Base-by-base conservation (phyloP, 257 asterid species). In the Solanum commersonii region DNA sequence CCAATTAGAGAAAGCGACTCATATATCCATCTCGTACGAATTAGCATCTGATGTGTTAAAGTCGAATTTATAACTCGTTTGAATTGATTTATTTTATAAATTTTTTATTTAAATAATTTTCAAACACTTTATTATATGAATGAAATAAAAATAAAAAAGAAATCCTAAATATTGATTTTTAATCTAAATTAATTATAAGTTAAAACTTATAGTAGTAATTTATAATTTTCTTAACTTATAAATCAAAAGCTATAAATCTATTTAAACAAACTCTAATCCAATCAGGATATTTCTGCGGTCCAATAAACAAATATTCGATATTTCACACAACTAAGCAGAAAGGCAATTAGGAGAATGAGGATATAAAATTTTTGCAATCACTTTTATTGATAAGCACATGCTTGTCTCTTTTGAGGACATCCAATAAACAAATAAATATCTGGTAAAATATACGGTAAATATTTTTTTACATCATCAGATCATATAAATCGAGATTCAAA, bases 1-100 rank as follows among this genome's bases (percentile, higher is more conserved):
- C 68, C 85, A 46, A 49, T 20, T 10, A 60, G 23, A 81, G 85
- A 81, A 81, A 46, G 29, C 12, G 27, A 79, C 84, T n/a, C 5
- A 27, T 65, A 25, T 65, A 65, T 78, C 16, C 10, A 84, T 84
- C 86, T 34, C 72, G 34, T 79, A 63, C n/a, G 84, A 83, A 87
- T 88, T 91, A 89, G 96, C 93, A 94, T 95, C 94, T 88, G 68
- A 38, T 94, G 93, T 90, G 93, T 88, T 91, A 95, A 95, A 95
- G 91, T 95, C 88, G 93, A 84, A 88, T 94, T 92, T n/a, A 63
- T 7, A n/a, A 0, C 6, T 1, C 0, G 15, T 10, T 63, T 63
- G 31, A 23, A 23, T 63, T 23, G 15, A 63, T 23, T 63, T 63
- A 63, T 63, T 63, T 63, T 10, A 63, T 0, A 11, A 10, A 11